Evolutionary conservation across 352 stramenopile genomes (phyloP).

Genomic region (Phytopythium ostracodes): DNA sequence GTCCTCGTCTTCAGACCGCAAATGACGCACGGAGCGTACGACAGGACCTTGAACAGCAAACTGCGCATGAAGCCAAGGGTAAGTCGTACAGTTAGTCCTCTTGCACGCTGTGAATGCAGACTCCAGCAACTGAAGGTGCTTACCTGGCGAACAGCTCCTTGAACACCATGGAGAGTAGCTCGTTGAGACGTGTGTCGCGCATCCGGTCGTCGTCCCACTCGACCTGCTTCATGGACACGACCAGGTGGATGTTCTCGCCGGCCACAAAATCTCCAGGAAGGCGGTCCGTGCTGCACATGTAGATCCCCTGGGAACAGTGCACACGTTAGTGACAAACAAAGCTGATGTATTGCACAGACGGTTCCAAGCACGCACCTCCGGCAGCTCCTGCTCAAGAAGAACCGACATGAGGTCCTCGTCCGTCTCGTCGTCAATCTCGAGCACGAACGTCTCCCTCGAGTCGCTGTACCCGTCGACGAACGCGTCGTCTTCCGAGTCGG

Average conservation of each 20-base stretch:
- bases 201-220: conserved; percentile 88
- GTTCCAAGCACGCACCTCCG: conserved; percentile 33
- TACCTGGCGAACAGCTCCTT: conserved; percentile 85
- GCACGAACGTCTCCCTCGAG: conserved; percentile 83
- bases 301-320: conserved; percentile 49
- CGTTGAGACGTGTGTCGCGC: conserved; percentile 80
- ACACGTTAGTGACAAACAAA: not conserved
- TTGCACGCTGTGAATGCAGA: not conserved
- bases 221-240: conserved; percentile 85
- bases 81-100: not conserved
- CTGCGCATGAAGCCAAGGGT: conserved; percentile 18
- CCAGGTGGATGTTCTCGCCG: conserved; percentile 77
- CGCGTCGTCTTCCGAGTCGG: conserved; percentile 80
- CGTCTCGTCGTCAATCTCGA: conserved; percentile 91
- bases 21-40: conserved; percentile 79
- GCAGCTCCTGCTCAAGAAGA: conserved; percentile 82
- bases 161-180: conserved; percentile 79
- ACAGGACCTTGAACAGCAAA: conserved; percentile 62
- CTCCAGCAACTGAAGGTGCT: not conserved
- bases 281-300: conserved; percentile 85
- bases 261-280: conserved; percentile 65
- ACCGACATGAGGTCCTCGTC: conserved; percentile 92
- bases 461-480: conserved; percentile 77
- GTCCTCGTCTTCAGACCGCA: conserved; percentile 77
- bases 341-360: not conserved